Evolutionary conservation across 176 grass and related monocot genomes (phyloP).

Genomic region (Juncus effusus): DNA sequence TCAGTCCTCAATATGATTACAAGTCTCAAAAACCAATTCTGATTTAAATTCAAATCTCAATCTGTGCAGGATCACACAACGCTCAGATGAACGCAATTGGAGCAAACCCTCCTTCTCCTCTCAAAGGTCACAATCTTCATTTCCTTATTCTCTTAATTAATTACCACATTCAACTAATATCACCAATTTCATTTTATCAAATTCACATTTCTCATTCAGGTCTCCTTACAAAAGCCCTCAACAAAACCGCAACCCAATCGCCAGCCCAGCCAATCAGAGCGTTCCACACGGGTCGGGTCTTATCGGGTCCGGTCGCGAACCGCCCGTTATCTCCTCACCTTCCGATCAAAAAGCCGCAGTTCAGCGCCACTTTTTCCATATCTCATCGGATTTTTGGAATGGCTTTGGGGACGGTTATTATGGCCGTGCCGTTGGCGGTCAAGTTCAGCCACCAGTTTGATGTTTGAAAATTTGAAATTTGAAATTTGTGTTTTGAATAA

Average conservation of each 20-base stretch:
- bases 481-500: constrained; percentile 4
- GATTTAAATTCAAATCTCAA: constrained; percentile 11
- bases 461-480: constrained; percentile 35
- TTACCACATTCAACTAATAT: background rate
- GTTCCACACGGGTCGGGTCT: constrained; percentile 38
- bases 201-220: background rate
- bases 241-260: constrained; percentile 2
- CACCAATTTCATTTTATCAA: background rate
- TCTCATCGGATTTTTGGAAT: constrained; percentile 71
- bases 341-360: constrained; percentile 75
- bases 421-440: constrained; percentile 51
- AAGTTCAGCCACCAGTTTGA: constrained; percentile 55
- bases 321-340: constrained; percentile 75
- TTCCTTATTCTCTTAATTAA: background rate
- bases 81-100: background rate
- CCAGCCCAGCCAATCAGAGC: constrained; percentile 10
- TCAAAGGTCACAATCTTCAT: constrained; percentile 6
- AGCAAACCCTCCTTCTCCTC: constrained; percentile 13
- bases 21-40: background rate
- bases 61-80: constrained; percentile 20
- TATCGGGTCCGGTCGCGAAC: constrained; percentile 45
- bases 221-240: constrained; percentile 15
- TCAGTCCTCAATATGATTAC: background rate
- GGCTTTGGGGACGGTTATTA: constrained; percentile 43
- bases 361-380: constrained; percentile 63